phyloP scores from a whole-genome alignment of 2,329 filamentous ascomycete species.

The Fusarium metavorans region DNA sequence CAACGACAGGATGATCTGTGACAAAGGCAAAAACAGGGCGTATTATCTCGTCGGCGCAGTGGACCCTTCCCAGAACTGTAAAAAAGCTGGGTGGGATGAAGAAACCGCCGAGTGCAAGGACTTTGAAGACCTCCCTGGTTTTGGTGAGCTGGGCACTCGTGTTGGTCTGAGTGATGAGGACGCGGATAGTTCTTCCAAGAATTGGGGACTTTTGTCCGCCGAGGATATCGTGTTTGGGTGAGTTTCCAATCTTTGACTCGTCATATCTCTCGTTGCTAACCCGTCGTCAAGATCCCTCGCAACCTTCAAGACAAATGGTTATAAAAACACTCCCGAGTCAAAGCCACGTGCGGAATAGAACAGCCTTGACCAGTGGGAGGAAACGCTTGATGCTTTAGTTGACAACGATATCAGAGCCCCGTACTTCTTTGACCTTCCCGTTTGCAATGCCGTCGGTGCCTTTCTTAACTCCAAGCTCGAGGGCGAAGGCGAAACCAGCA shows the following conservation, averaged over 20 bases:
- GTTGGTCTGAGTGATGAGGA: neutral
- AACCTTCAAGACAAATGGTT: neutral
- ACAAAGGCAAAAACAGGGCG: neutral
- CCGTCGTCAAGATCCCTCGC: neutral
- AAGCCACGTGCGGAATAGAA: neutral
- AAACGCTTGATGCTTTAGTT: neutral
- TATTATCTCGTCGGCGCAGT: neutral
- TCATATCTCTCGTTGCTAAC: neutral
- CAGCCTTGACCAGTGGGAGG: neutral
- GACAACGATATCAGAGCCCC: neutral
- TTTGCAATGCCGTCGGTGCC: neutral
- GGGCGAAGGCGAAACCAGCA: neutral
- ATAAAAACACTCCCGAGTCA: neutral
- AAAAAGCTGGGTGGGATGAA: neutral
- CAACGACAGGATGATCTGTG: neutral
- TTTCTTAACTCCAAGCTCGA: neutral
- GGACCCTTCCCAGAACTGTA: neutral
- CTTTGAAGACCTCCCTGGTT: neutral
- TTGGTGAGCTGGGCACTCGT: neutral
- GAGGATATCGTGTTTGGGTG: neutral
- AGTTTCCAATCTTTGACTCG: neutral
- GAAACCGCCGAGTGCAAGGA: neutral
- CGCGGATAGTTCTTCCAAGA: neutral
- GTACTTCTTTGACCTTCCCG: neutral
- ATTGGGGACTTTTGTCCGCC: neutral